A percentile compares a stretch with the other conserved stretches of the same genome.
Conservation (phyloP, 2,329 filamentous ascomycete genomes). For the Cercospora sp. region DNA sequence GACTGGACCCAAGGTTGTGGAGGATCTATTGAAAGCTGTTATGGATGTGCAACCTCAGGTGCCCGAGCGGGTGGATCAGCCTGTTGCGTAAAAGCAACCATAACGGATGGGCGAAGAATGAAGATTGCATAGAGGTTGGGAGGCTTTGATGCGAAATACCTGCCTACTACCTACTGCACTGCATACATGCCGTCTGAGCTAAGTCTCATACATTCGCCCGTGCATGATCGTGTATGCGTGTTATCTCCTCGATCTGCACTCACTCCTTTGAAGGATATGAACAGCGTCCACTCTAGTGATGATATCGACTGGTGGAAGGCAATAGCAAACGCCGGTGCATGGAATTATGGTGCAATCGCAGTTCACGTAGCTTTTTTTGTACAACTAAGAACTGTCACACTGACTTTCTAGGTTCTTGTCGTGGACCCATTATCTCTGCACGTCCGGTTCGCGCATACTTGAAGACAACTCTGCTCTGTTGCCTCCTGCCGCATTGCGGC, state of each 20-base stretch:
- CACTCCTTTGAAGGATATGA: neutral
- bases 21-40: slow-evolving; percentile 81
- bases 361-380: neutral
- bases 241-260: neutral
- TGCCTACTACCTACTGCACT: neutral
- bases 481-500: neutral
- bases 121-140: neutral
- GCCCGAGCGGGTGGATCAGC: slow-evolving; percentile 47
- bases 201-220: neutral
- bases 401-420: neutral
- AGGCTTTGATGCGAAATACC: neutral
- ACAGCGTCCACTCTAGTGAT: neutral
- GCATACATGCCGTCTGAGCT: neutral
- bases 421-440: neutral
- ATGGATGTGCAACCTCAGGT: slow-evolving; percentile 76
- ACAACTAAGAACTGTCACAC: neutral
- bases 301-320: neutral
- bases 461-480: neutral
- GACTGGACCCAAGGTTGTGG: slow-evolving; percentile 75
- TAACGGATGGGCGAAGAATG: neutral
- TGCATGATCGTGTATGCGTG: neutral
- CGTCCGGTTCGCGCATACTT: neutral
- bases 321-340: neutral
- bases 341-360: neutral
- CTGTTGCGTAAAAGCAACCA: slow-evolving; percentile 26